Evolutionary conservation across 2,329 filamentous ascomycete species (phyloP), one percentile per base, ranked within the genome.

Genomic region (Emericellopsis cladophorae): DNA sequence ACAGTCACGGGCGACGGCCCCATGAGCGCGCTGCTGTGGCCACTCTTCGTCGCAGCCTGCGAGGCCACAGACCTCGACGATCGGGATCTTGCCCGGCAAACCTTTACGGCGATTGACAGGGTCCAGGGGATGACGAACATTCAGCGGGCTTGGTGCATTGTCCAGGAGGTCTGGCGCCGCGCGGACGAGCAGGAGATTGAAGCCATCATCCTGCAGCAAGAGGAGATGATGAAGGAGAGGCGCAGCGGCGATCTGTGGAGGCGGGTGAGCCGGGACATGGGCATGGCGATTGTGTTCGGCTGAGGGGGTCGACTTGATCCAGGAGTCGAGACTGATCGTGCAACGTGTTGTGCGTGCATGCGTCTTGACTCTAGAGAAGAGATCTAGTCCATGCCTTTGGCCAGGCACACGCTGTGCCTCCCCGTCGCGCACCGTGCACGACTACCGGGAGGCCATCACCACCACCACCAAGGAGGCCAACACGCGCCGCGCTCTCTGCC

Each of bases 111-210:
- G 5, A 63, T 78, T 8, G 68, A 72, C 43, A 64, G 60, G 40
- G 59, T 75, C 15, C 78, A 81, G 53, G 76, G 77, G 16, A 81
- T 81, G 77, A 68, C 67, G 15, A 82, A 81, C 49, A 80, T 81
- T 43, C 67, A 67, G 45, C 64, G 74, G 45, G 71, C 75, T 4
- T 78, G 75, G 72, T 65, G 65, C 11, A 72, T 81, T 31, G 68
- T 78, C 4, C 64, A 72, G 47, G 76, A 79, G 52, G 70, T 81
- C 9, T 81, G 77, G 74, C 64, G 63, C 42, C 61, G 74, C 42
- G 66, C 65, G 0, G 73, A 78, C 43, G 52, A 45, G 44, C 53
- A 35, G 42, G 53, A 50, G 18, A 22, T 21, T 31, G 38, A 18
- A 15, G 37, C 29, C n/a, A 31, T 21, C 18, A 37, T 18, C 22